Evolutionary conservation across 257 asterid genomes (phyloP).

Genomic region (Jaltomata sinuosa): DNA sequence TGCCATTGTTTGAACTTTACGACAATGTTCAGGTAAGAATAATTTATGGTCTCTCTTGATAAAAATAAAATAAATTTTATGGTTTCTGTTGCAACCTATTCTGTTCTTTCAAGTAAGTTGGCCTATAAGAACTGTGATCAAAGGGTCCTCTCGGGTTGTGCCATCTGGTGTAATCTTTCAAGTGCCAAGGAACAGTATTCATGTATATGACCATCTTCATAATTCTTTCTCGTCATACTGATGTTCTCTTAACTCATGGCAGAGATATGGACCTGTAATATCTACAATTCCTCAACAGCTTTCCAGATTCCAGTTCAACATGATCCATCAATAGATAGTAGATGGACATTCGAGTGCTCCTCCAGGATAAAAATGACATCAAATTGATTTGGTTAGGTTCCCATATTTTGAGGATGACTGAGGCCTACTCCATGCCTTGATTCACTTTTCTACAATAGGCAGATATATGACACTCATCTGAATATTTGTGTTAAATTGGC

Average conservation of each 20-base stretch:
- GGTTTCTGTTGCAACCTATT: background rate
- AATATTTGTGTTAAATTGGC: background rate
- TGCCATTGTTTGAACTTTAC: slow-evolving; percentile 93
- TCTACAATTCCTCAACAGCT: slow-evolving; percentile 95
- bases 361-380: background rate
- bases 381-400: background rate
- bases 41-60: background rate
- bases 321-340: slow-evolving; percentile 52
- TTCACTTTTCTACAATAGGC: background rate
- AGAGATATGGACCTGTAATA: slow-evolving; percentile 97
- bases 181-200: background rate
- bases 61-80: too few species aligned
- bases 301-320: slow-evolving; percentile 92
- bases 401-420: background rate
- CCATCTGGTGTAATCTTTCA: background rate
- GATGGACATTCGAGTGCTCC: background rate
- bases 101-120: background rate
- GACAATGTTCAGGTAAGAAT: slow-evolving; percentile 84
- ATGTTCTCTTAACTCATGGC: slow-evolving; percentile 9
- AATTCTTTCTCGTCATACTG: background rate
- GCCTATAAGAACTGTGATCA: background rate
- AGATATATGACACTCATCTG: background rate
- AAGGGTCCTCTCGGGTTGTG: background rate
- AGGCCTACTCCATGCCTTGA: background rate
- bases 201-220: background rate